Base-by-base conservation (phyloP, 2,329 filamentous ascomycete genomes). In the Penicillium nordicum region DNA sequence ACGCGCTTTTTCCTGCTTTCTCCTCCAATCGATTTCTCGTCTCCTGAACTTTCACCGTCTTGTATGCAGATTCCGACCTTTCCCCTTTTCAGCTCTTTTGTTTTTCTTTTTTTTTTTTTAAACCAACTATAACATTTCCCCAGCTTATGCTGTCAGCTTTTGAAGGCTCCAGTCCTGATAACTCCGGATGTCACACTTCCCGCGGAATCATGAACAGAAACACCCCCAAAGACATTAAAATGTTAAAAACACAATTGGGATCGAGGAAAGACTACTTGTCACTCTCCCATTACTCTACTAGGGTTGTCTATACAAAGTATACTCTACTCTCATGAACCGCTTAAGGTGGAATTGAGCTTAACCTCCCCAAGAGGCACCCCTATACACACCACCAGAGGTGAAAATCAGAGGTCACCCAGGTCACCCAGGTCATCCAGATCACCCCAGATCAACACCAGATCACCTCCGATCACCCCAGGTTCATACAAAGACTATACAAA, bases 1-100 rank as follows among this genome's bases (percentile, higher is more conserved):
- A 54, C 45, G 45, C 45, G 45, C 45, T 50, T 54, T 50, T 50
- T 32, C 47, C 49, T 50, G 38, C 32, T 34, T 50, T 25, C 37
- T 42, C 30, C 57, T 40, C 62, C 62, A 62, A 63, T 64, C 59
- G 44, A 56, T 64, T 50, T 57, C 37, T 4, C n/a, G 18, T 18
- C 18, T 18, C 11, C n/a, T 37, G 7, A 9, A 16, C 27, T 45
- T 46, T 46, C 18, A 34, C n/a, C 3, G 11, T 16, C 23, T 21
- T 40, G n/a, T 12, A 37, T 18, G 37, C 37, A 40, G 18, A 18
- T 43, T 43, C 41, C n/a, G 10, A 27, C 16, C 5, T 43, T 43
- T 43, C 23, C 41, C 23, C 41, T 27, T 42, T n/a, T 27, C 23
- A 27, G 40, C 9, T 43, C 41, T n/a, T 4, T 16, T 18, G 14